phyloP scores from a whole-genome alignment of 345 rosid genomes.

The Lumnitzera racemosa region DNA sequence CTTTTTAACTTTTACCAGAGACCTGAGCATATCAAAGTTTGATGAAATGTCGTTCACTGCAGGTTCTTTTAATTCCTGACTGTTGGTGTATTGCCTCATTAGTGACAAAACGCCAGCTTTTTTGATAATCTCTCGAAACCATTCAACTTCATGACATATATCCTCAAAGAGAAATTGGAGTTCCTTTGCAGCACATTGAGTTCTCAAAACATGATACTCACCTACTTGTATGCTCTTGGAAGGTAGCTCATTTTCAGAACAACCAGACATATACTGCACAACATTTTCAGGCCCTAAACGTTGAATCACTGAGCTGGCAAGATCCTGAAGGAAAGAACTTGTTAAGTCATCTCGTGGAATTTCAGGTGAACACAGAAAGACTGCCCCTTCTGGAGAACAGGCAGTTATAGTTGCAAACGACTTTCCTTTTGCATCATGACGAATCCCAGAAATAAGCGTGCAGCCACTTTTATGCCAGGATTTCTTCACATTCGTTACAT shows the following conservation, averaged over 20 bases:
- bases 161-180: slow-evolving; percentile 1
- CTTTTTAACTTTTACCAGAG: neutral
- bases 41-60: neutral
- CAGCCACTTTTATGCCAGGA: slow-evolving; percentile 6
- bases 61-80: slow-evolving; percentile 1
- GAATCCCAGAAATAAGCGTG: neutral
- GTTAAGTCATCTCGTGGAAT: neutral
- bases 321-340: neutral
- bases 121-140: neutral
- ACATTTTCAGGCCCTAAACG: slow-evolving; percentile 1
- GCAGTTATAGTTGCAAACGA: neutral
- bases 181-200: neutral
- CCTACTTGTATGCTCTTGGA: neutral
- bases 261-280: neutral
- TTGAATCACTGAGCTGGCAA: neutral
- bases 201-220: neutral
- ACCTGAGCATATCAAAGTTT: slow-evolving; percentile 5
- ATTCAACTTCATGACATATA: neutral
- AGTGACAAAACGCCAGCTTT: slow-evolving; percentile 5
- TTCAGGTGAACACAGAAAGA: slow-evolving; percentile 1
- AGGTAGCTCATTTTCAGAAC: neutral
- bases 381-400: slow-evolving; percentile 3
- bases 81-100: slow-evolving; percentile 4
- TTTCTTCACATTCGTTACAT: slow-evolving; percentile 7
- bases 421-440: neutral